Evolutionary conservation across 345 rosid genomes (phyloP).

Genomic region (Gynandropsis gynandra): DNA sequence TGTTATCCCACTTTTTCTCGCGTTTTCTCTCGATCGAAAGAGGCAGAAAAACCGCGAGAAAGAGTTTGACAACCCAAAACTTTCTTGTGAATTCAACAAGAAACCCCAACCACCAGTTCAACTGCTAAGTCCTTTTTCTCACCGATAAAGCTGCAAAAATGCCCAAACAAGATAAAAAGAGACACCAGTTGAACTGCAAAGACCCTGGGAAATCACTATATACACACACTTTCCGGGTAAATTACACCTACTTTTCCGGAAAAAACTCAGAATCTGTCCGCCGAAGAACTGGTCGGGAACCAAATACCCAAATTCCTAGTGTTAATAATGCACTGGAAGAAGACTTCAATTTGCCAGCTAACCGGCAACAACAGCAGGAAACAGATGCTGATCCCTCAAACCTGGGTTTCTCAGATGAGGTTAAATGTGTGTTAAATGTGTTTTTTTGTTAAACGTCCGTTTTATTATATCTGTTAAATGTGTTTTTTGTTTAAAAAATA

Average conservation of each 20-base stretch:
- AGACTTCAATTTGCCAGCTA: too few relatives aligned
- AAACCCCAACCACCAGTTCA: constrained; percentile 47
- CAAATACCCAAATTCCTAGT: not conserved
- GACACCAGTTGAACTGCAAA: constrained; percentile 21
- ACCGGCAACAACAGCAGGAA: too few relatives aligned
- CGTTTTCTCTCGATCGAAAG: not conserved
- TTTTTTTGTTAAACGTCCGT: too few relatives aligned
- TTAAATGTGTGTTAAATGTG: too few relatives aligned
- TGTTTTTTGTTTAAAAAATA: too few relatives aligned
- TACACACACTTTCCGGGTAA: constrained; percentile 14
- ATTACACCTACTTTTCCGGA: not conserved
- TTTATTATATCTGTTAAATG: too few relatives aligned
- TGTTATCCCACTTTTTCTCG: not conserved
- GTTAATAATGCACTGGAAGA: too few relatives aligned
- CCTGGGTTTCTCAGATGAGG: too few relatives aligned
- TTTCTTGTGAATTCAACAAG: constrained; percentile 37
- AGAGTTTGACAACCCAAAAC: constrained; percentile 25
- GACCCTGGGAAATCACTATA: not conserved
- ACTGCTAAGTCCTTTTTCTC: constrained; percentile 30
- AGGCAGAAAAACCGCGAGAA: constrained; percentile 15
- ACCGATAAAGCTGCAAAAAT: constrained; percentile 30
- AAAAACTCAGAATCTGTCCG: not conserved
- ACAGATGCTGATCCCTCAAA: too few relatives aligned
- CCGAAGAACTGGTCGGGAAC: too few relatives aligned
- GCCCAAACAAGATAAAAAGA: constrained; percentile 14